Conservation (phyloP, 2,329 filamentous ascomycete species). For the Diaporthe sp. region DNA sequence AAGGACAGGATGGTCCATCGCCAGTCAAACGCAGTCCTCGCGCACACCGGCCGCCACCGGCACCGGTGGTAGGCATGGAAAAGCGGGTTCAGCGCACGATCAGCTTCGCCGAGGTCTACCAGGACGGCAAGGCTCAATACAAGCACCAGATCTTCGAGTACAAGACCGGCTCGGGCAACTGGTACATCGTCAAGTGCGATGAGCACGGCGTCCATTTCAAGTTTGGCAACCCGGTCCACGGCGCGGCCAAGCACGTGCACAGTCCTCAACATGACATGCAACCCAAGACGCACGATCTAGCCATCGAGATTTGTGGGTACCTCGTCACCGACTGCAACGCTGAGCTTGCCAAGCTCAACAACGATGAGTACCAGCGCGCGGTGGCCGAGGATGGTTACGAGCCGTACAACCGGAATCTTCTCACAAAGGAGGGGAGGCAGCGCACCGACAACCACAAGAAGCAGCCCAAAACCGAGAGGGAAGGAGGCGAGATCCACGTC, state of each 20-base stretch:
- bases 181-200: too few relatives aligned
- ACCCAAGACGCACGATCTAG: slow-evolving; percentile 43
- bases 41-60: neutral
- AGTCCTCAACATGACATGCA: slow-evolving; percentile 44
- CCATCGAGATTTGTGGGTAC: slow-evolving; percentile 47
- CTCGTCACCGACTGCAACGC: slow-evolving; percentile 46
- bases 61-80: neutral
- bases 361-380: slow-evolving; percentile 41
- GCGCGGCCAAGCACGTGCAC: slow-evolving; percentile 52
- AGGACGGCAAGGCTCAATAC: slow-evolving; percentile 45
- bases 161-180: too few relatives aligned
- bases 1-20: neutral
- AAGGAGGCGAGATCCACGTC: slow-evolving; percentile 20
- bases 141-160: too few relatives aligned
- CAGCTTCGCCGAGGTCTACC: slow-evolving; percentile 48
- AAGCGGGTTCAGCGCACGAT: slow-evolving; percentile 39
- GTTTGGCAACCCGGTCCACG: slow-evolving; percentile 43
- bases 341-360: too few relatives aligned
- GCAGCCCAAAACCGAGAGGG: too few relatives aligned
- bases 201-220: slow-evolving; percentile 49
- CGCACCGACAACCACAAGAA: slow-evolving; percentile 27
- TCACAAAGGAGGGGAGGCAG: slow-evolving; percentile 30
- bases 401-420: slow-evolving; percentile 31
- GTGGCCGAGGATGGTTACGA: slow-evolving; percentile 45
- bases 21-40: neutral